These are phyloP conservation scores for Phytophthora uliginosa DNA, from an alignment of 352 stramenopile genomes.

Conservation along the genomic window DNA sequence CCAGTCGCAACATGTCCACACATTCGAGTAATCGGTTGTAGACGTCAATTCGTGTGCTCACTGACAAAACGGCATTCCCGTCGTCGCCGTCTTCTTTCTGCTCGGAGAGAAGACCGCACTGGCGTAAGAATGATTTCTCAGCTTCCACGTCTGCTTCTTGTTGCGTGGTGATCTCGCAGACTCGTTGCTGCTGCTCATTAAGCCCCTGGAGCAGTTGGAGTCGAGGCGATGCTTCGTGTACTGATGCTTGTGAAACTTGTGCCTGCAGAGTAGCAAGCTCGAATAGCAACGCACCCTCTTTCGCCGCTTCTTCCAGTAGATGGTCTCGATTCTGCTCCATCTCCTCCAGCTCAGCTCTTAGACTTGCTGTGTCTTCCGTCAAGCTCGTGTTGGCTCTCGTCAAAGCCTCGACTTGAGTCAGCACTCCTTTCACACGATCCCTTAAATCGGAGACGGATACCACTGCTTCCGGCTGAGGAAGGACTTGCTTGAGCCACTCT, in stretches of 20 bases:
- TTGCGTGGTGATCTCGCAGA: slow-evolving; percentile 14
- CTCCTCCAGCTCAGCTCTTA: slow-evolving; percentile 26
- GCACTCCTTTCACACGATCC: slow-evolving; percentile 25
- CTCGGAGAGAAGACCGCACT: slow-evolving; percentile 23
- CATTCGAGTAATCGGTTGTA: slow-evolving; percentile 39
- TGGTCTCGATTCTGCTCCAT: slow-evolving; percentile 30
- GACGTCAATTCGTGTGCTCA: slow-evolving; percentile 30
- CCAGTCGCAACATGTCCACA: slow-evolving; percentile 6
- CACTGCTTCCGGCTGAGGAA: slow-evolving; percentile 45
- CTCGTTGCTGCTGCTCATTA: slow-evolving; percentile 28
- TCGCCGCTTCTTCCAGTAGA: slow-evolving; percentile 27
- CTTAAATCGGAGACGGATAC: slow-evolving; percentile 37
- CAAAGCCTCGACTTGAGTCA: slow-evolving; percentile 46
- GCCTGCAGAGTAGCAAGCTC: slow-evolving; percentile 16
- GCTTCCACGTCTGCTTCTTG: slow-evolving; percentile 17
- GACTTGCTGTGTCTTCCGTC: slow-evolving; percentile 20
- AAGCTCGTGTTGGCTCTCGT: slow-evolving; percentile 29
- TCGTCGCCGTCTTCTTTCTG: neutral
- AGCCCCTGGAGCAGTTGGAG: slow-evolving; percentile 42
- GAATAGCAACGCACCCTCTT: slow-evolving; percentile 38
- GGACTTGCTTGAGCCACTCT: slow-evolving; percentile 33
- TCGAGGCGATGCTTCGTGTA: slow-evolving; percentile 15
- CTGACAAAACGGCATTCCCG: slow-evolving; percentile 1
- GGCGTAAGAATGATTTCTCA: slow-evolving; percentile 29
- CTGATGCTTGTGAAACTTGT: neutral